Percentiles rank a stretch among this genome's conserved stretches.
Evolutionary conservation across 192 early-diverging fungal species (phyloP).

Genomic region (Gaertneriomyces semiglobifer): DNA sequence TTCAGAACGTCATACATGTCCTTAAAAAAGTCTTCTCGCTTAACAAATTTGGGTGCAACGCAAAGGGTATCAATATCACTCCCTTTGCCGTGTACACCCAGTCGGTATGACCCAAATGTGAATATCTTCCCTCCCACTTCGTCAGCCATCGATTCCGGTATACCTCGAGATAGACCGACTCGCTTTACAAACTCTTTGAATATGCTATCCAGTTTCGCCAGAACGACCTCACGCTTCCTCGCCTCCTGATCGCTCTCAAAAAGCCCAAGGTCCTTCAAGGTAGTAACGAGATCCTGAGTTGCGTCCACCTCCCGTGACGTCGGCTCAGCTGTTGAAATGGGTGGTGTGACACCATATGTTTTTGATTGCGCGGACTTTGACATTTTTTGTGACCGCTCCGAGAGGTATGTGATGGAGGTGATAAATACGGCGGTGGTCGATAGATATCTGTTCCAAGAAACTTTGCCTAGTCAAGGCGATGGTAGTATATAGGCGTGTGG

Average conservation of each 20-base stretch:
- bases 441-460: too few relatives aligned
- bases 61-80: slow-evolving; percentile 99
- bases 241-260: slow-evolving; percentile 88
- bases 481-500: too few relatives aligned
- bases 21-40: slow-evolving; percentile 88
- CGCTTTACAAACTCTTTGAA: slow-evolving; percentile 89
- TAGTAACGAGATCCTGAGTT: slow-evolving; percentile 66
- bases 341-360: slow-evolving; percentile 70
- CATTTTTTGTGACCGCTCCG: neutral
- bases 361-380: slow-evolving; percentile 11
- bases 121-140: slow-evolving; percentile 95
- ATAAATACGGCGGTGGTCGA: too few relatives aligned
- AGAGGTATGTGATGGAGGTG: too few relatives aligned
- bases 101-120: slow-evolving; percentile 92
- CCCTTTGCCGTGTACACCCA: slow-evolving; percentile 90
- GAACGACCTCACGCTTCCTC: slow-evolving; percentile 75
- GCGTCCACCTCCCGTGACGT: slow-evolving; percentile 64
- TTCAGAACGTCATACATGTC: slow-evolving; percentile 84
- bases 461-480: too few relatives aligned
- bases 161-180: slow-evolving; percentile 68
- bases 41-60: slow-evolving; percentile 85
- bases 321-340: slow-evolving; percentile 64
- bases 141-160: slow-evolving; percentile 76
- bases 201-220: slow-evolving; percentile 81
- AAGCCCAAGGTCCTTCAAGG: slow-evolving; percentile 69